Evolutionary conservation across 2,329 filamentous ascomycete genomes (phyloP), one percentile per base, ranked within the genome.

Genomic region (Beauveria asiatica): DNA sequence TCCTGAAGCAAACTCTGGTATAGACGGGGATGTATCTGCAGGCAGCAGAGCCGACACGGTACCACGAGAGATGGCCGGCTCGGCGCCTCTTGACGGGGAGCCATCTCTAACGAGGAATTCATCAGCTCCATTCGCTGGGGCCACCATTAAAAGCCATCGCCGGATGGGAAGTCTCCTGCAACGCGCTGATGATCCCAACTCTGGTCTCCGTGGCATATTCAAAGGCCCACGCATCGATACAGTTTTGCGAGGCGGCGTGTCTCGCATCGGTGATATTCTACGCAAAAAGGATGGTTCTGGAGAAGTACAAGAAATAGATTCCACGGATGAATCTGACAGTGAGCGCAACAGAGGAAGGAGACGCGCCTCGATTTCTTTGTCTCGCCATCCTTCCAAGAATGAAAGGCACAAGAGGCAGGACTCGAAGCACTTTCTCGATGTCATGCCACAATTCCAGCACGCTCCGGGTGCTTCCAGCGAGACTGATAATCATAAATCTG

Each of bases 191-290:
- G 72, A 75, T 13, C 66, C 67, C 44, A 61, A 56, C 17, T 60
- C 68, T 46, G 69, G 73, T 16, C 54, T 74, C 17, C 83, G 86
- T 46, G 85, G 87, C 7, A 86, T 96, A 52, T 88, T 96, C 73
- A 93, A 91, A 73, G 87, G 86, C 3, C 83, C 85, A 54, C 81
- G 88, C 59, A 85, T 93, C 63, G 89, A 90, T 62, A 88, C 84
- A 33, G 80, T 90, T 33, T 82, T 95, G 49, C 80, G 81, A 27
- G 82, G 77, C 7, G 74, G 82, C 25, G 80, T 84, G 6, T 82
- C 80, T 27, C 83, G 79, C 65, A 70, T 85, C 16, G 78, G 81
- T 33, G 82, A 84, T 55, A 74, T 85, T 57, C 65, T 85, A 23
- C 84, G 83, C 80, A 80, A 77, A 64, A 83, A 78, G 62, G 81